Evolutionary conservation across 768 basidiomycete species (phyloP).

Genomic region (Dendrothele bispora): DNA sequence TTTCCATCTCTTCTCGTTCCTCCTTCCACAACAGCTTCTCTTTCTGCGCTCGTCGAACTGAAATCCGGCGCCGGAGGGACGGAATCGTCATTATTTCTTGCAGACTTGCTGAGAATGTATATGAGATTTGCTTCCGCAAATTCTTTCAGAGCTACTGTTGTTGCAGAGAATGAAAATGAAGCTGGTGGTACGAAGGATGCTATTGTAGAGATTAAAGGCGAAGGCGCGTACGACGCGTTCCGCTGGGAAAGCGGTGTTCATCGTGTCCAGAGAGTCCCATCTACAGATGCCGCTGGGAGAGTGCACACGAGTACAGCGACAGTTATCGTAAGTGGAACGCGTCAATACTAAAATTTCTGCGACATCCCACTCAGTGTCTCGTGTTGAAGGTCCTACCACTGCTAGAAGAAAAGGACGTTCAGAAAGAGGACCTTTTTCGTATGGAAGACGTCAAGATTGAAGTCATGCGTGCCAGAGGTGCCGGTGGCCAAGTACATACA

Average conservation of each 20-base stretch:
- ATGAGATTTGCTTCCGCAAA: slow-evolving; percentile 56
- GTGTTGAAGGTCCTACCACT: slow-evolving; percentile 79
- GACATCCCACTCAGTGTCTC: too few relatives aligned
- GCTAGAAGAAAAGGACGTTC: slow-evolving; percentile 59
- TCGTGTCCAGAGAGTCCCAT: slow-evolving; percentile 91
- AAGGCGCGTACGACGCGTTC: slow-evolving; percentile 75
- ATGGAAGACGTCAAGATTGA: slow-evolving; percentile 89
- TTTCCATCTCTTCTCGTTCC: slow-evolving; percentile 79
- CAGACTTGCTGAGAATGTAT: slow-evolving; percentile 83
- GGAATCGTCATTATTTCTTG: slow-evolving; percentile 82
- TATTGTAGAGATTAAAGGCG: slow-evolving; percentile 75
- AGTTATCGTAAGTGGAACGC: slow-evolving; percentile 59
- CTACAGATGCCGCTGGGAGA: slow-evolving; percentile 84
- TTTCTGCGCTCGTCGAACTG: slow-evolving; percentile 85
- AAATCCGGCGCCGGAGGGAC: slow-evolving; percentile 93
- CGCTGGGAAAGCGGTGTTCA: slow-evolving; percentile 96
- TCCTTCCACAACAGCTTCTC: slow-evolving; percentile 57
- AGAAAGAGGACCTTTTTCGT: slow-evolving; percentile 65
- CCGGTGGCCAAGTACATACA: slow-evolving; percentile 82
- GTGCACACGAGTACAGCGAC: slow-evolving; percentile 92
- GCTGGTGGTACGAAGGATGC: slow-evolving; percentile 76
- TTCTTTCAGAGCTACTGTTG: slow-evolving; percentile 60
- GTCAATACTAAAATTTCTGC: too few relatives aligned
- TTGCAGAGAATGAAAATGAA: slow-evolving; percentile 58
- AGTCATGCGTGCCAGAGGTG: slow-evolving; percentile 96